Evolutionary conservation across 2,329 filamentous ascomycete genomes (phyloP).

Genomic region (Pestalotiopsis sp.): DNA sequence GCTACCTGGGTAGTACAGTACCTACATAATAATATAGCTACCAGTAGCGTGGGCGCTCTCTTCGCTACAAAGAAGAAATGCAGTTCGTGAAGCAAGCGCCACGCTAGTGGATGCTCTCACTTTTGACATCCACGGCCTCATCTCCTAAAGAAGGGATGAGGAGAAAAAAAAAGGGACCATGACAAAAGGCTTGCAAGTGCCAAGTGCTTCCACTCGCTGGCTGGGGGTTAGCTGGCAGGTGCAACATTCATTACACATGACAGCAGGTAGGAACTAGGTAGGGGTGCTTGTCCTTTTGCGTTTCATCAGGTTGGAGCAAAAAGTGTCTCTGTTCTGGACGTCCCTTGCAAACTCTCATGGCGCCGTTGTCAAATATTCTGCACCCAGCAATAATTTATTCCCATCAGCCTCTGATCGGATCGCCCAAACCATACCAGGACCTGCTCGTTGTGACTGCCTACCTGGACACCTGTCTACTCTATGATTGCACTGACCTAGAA

Average conservation of each 20-base stretch:
- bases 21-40: not conserved
- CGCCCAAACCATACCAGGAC: not conserved
- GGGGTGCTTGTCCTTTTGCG: not conserved
- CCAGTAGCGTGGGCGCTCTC: not conserved
- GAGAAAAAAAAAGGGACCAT: not conserved
- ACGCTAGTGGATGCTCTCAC: slow-evolving; percentile 6
- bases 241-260: too few species aligned
- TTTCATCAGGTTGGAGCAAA: not conserved
- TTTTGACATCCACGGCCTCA: slow-evolving; percentile 8
- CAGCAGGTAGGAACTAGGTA: not conserved
- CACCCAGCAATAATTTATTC: not conserved
- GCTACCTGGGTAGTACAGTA: not conserved
- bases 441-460: not conserved
- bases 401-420: not conserved
- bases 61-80: too few species aligned
- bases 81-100: not conserved
- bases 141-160: slow-evolving; percentile 2
- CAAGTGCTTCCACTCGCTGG: too few species aligned
- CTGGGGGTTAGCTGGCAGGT: too few species aligned
- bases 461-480: too few species aligned
- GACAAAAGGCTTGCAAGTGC: too few species aligned
- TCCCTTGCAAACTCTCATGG: not conserved
- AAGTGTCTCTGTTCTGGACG: not conserved
- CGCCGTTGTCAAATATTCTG: not conserved
- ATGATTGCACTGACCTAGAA: not conserved